Evolutionary conservation across 805 yeast genomes (phyloP).

Genomic region (Danielia reshetovae): DNA sequence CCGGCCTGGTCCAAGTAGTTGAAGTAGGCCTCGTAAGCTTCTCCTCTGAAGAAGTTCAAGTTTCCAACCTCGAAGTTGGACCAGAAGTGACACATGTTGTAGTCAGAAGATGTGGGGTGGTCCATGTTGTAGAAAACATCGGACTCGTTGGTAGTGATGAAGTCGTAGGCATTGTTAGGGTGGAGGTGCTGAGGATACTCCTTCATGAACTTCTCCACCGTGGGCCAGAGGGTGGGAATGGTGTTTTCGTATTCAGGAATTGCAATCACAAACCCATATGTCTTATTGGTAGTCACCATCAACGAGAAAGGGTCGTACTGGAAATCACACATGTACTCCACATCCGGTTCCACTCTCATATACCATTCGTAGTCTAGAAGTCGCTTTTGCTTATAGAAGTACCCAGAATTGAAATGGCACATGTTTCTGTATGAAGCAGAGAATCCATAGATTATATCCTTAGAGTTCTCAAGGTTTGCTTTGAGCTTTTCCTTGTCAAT

Average conservation of each 20-base stretch:
- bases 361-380: constrained; percentile 49
- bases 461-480: constrained; percentile 19
- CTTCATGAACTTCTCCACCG: constrained; percentile 43
- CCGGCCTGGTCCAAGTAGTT: constrained; percentile 43
- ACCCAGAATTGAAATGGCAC: constrained; percentile 76
- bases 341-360: constrained; percentile 61
- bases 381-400: constrained; percentile 46
- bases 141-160: constrained; percentile 43
- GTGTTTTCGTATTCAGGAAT: constrained; percentile 51
- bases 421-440: constrained; percentile 52
- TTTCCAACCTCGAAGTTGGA: constrained; percentile 59
- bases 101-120: constrained; percentile 22
- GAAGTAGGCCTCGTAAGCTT: constrained; percentile 44
- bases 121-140: constrained; percentile 16
- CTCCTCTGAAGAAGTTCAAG: constrained; percentile 46
- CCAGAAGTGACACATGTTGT: constrained; percentile 77
- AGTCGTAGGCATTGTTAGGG: constrained; percentile 43
- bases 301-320: constrained; percentile 50
- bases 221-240: constrained; percentile 49
- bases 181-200: constrained; percentile 44
- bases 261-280: constrained; percentile 49
- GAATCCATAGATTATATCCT: constrained; percentile 43
- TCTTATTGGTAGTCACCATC: constrained; percentile 39
- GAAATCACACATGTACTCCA: constrained; percentile 53
- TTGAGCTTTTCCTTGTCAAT: constrained; percentile 30